These are phyloP conservation scores for Exophiala dermatitidis DNA, from an alignment of 2,329 filamentous ascomycete genomes.

Conservation along the genomic window DNA sequence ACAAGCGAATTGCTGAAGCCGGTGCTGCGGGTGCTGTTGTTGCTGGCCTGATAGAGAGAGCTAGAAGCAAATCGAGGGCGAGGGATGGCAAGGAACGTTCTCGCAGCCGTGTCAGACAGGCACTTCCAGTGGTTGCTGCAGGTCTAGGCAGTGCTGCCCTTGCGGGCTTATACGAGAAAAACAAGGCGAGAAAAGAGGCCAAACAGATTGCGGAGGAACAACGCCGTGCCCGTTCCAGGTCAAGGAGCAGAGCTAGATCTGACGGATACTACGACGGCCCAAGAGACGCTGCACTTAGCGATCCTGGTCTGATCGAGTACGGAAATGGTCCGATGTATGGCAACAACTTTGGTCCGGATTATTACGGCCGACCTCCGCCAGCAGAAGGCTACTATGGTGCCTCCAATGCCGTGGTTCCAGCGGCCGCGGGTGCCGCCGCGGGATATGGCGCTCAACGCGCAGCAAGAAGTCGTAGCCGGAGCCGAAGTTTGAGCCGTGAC, in stretches of 20 bases:
- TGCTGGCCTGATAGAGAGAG: constrained; percentile 53
- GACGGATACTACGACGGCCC: constrained; percentile 36
- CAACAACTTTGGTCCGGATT: constrained; percentile 43
- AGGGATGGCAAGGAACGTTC: constrained; percentile 47
- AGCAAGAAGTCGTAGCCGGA: constrained; percentile 41
- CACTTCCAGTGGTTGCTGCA: constrained; percentile 54
- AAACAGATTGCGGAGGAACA: constrained; percentile 31
- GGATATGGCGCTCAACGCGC: constrained; percentile 29
- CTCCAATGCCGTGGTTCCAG: constrained; percentile 38
- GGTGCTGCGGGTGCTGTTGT: constrained; percentile 56
- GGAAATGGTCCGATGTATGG: constrained; percentile 56
- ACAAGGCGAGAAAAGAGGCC: constrained; percentile 50
- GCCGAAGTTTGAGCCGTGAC: constrained; percentile 40
- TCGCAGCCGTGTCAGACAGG: constrained; percentile 49
- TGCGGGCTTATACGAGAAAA: constrained; percentile 56
- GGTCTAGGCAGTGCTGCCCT: constrained; percentile 55
- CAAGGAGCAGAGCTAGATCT: constrained; percentile 40
- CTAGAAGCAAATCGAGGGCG: constrained; percentile 52
- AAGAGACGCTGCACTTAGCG: constrained; percentile 41
- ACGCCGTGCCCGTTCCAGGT: constrained; percentile 34
- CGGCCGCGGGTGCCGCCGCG: constrained; percentile 29
- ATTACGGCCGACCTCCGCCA: constrained; percentile 39
- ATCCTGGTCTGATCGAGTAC: constrained; percentile 55
- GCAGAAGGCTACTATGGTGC: constrained; percentile 35
- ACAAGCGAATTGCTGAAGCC: constrained; percentile 54